A percentile compares a stretch with the other conserved stretches of the same genome.
Conservation (phyloP, 2,329 filamentous ascomycete genomes). For the Fusarium sp. region DNA sequence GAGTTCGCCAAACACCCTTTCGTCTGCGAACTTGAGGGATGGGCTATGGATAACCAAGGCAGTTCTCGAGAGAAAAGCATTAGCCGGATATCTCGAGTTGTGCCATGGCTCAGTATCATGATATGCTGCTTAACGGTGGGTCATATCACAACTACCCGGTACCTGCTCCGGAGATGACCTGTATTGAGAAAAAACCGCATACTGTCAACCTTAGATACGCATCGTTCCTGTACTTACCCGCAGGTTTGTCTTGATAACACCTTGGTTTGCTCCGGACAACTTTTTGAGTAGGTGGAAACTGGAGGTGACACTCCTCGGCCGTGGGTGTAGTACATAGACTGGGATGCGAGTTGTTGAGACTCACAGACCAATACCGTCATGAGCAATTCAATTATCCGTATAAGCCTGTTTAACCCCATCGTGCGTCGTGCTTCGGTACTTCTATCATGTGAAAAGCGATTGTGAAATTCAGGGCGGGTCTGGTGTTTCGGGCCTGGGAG, state of each 20-base stretch:
- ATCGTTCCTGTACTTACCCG: background rate
- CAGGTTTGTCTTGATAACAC: background rate
- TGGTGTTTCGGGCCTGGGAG: slow-evolving; percentile 33
- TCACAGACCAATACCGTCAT: background rate
- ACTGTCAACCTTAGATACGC: background rate
- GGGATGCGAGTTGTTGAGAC: background rate
- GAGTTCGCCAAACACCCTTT: background rate
- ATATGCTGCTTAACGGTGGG: background rate
- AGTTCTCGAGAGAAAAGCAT: background rate
- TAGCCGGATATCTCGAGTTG: background rate
- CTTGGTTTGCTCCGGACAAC: background rate
- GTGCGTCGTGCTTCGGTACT: background rate
- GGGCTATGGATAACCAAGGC: background rate
- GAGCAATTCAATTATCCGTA: background rate
- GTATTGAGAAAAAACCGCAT: background rate
- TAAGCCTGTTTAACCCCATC: background rate
- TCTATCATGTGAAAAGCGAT: background rate
- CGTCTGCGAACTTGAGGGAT: background rate
- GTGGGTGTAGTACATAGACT: background rate
- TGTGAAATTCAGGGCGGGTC: background rate
- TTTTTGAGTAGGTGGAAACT: background rate
- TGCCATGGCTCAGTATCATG: background rate
- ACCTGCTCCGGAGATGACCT: background rate
- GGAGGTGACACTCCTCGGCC: background rate
- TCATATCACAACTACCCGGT: background rate